These are phyloP conservation scores for Didymella pinodella DNA, from an alignment of 2,329 filamentous ascomycete species.

Conservation along the genomic window DNA sequence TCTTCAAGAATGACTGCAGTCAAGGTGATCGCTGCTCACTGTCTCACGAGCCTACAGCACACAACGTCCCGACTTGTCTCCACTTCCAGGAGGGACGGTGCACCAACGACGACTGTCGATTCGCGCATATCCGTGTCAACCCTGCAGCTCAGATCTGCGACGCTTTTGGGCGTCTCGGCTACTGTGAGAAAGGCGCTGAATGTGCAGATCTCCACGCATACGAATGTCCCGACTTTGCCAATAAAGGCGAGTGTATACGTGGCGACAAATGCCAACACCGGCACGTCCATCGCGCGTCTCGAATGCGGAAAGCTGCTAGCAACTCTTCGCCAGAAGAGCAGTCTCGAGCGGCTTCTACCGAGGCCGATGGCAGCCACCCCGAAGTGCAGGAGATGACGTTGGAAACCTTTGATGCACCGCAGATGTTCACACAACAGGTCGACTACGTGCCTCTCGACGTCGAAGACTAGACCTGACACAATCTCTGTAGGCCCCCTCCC, in stretches of 20 bases:
- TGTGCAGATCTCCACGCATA: conserved; percentile 87
- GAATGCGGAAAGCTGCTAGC: conserved; percentile 34
- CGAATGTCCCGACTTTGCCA: conserved; percentile 95
- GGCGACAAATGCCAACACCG: conserved; percentile 80
- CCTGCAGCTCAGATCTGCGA: conserved; percentile 82
- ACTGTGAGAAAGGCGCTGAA: conserved; percentile 80
- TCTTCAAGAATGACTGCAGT: conserved; percentile 79
- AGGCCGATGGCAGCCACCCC: conserved; percentile 12
- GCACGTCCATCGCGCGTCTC: conserved; percentile 70
- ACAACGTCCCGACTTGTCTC: conserved; percentile 86
- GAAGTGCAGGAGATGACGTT: conserved; percentile 5
- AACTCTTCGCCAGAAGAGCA: conserved; percentile 26
- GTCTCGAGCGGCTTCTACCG: conserved; percentile 19
- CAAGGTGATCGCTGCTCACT: conserved; percentile 85
- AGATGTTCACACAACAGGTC: conserved; percentile 41
- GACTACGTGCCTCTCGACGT: conserved; percentile 42
- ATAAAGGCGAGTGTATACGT: conserved; percentile 80
- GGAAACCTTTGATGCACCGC: conserved; percentile 14
- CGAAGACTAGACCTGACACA: conserved; percentile 24
- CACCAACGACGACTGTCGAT: conserved; percentile 84
- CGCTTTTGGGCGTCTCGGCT: conserved; percentile 84
- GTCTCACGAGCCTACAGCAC: conserved; percentile 82
- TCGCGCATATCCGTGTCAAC: conserved; percentile 82
- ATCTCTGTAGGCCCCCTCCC: conserved; percentile 21
- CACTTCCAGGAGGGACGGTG: conserved; percentile 92